These are phyloP conservation scores for Krasilnikovozyma curviuscula DNA, from an alignment of 768 basidiomycete genomes.

Conservation along the genomic window DNA sequence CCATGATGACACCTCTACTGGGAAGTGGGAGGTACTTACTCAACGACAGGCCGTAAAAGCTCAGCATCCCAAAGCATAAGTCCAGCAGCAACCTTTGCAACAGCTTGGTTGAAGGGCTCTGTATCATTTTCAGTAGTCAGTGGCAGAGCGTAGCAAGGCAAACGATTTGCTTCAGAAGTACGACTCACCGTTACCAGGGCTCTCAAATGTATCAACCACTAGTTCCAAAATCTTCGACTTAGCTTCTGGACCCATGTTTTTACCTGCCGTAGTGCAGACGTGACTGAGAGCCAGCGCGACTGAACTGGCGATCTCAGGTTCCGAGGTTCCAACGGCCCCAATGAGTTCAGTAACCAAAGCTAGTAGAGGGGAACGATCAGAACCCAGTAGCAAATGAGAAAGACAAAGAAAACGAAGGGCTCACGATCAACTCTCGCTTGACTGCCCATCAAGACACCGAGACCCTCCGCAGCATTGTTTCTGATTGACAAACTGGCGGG, in stretches of 20 bases:
- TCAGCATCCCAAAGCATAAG: slow-evolving; percentile 7
- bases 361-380: slow-evolving; percentile 38
- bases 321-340: slow-evolving; percentile 29
- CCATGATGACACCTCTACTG: background rate
- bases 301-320: slow-evolving; percentile 54
- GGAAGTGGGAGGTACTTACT: background rate
- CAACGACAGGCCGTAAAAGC: slow-evolving; percentile 13
- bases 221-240: slow-evolving; percentile 55
- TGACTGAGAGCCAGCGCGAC: slow-evolving; percentile 55
- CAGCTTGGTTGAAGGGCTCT: background rate
- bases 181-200: slow-evolving; percentile 42
- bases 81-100: background rate
- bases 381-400: slow-evolving; percentile 47
- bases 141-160: background rate
- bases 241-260: slow-evolving; percentile 58
- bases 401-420: background rate
- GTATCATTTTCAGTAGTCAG: no score
- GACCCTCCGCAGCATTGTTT: slow-evolving; percentile 57
- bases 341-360: slow-evolving; percentile 63
- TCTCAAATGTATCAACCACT: slow-evolving; percentile 57
- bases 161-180: background rate
- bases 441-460: slow-evolving; percentile 75
- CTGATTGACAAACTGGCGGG: slow-evolving; percentile 57
- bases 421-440: slow-evolving; percentile 17
- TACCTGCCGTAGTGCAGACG: slow-evolving; percentile 48